A percentile compares a stretch with the other conserved stretches of the same genome.
These are phyloP conservation scores for Claviceps maximensis DNA, from an alignment of 2,329 filamentous ascomycete species.

Conservation along the genomic window DNA sequence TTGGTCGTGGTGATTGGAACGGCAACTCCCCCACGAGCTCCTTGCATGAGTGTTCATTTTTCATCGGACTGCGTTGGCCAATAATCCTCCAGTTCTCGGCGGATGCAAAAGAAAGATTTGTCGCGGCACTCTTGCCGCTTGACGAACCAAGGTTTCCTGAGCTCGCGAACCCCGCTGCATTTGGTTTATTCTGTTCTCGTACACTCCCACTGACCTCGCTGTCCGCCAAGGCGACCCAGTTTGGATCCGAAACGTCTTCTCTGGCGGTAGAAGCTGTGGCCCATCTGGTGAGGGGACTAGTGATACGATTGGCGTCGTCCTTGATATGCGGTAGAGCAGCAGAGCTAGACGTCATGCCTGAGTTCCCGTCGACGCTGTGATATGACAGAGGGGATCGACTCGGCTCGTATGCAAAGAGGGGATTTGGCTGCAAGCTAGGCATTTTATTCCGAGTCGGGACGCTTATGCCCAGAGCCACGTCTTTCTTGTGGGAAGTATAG, in stretches of 20 bases:
- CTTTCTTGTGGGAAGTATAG: slow-evolving; percentile 13
- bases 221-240: slow-evolving; percentile 10
- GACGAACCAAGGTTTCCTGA: slow-evolving; percentile 7
- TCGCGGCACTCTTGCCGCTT: slow-evolving; percentile 12
- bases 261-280: slow-evolving; percentile 3
- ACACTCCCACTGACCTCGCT: slow-evolving; percentile 14
- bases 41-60: slow-evolving; percentile 20
- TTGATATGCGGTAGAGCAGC: slow-evolving; percentile 15
- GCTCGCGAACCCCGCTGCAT: slow-evolving; percentile 8
- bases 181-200: slow-evolving; percentile 13
- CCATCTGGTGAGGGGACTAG: slow-evolving; percentile 3
- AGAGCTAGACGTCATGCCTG: slow-evolving; percentile 21
- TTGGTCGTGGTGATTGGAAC: slow-evolving; percentile 25
- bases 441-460: slow-evolving; percentile 17
- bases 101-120: slow-evolving; percentile 22
- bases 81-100: slow-evolving; percentile 24
- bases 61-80: slow-evolving; percentile 10
- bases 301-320: slow-evolving; percentile 1
- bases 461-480: slow-evolving; percentile 14
- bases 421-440: slow-evolving; percentile 11
- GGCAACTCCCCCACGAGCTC: slow-evolving; percentile 22
- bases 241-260: slow-evolving; percentile 6
- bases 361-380: slow-evolving; percentile 14
- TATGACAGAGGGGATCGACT: slow-evolving; percentile 9
- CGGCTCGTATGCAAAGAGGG: slow-evolving; percentile 5